These are phyloP conservation scores for Malassezia pachydermatis DNA, from an alignment of 1,284 basidiomycete genomes.

Conservation along the genomic window DNA sequence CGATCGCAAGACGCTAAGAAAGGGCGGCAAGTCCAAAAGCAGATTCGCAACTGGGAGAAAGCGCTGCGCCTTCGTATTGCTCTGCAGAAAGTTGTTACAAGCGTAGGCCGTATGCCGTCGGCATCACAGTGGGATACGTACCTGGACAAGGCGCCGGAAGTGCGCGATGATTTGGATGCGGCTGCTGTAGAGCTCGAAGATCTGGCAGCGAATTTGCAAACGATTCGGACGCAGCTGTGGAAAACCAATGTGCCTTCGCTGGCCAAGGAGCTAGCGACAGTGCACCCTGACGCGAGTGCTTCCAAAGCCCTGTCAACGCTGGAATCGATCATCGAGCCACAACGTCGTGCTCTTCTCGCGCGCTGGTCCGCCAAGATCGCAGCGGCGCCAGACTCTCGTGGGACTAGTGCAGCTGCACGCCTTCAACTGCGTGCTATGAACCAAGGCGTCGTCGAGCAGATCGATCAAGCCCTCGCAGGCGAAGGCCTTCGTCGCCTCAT, in stretches of 20 bases:
- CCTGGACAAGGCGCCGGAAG: not conserved
- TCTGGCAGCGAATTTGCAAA: conserved; percentile 8
- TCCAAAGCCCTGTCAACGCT: conserved; percentile 19
- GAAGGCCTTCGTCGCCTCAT: conserved; percentile 33
- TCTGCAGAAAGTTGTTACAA: conserved; percentile 21
- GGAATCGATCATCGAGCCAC: conserved; percentile 16
- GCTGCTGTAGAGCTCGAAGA: conserved; percentile 19
- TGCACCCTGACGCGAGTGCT: conserved; percentile 7
- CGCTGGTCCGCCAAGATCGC: conserved; percentile 34
- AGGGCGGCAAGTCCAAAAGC: conserved; percentile 31
- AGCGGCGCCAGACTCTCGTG: conserved; percentile 20
- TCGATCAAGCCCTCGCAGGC: conserved; percentile 29
- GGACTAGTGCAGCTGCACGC: conserved; percentile 9
- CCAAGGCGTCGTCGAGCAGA: conserved; percentile 29
- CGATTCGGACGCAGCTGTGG: conserved; percentile 8
- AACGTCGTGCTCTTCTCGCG: conserved; percentile 22
- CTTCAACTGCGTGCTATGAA: conserved; percentile 32
- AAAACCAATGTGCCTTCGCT: conserved; percentile 2
- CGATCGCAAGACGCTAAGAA: conserved; percentile 35
- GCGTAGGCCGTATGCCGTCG: conserved; percentile 10
- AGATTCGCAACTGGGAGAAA: conserved; percentile 33
- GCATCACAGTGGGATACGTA: not conserved
- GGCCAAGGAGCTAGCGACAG: not conserved
- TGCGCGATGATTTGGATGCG: conserved; percentile 7
- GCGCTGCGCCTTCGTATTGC: conserved; percentile 35